phyloP scores from a whole-genome alignment of 1,139 yeast genomes.

The Zygosaccharomyces pseudobailii region DNA sequence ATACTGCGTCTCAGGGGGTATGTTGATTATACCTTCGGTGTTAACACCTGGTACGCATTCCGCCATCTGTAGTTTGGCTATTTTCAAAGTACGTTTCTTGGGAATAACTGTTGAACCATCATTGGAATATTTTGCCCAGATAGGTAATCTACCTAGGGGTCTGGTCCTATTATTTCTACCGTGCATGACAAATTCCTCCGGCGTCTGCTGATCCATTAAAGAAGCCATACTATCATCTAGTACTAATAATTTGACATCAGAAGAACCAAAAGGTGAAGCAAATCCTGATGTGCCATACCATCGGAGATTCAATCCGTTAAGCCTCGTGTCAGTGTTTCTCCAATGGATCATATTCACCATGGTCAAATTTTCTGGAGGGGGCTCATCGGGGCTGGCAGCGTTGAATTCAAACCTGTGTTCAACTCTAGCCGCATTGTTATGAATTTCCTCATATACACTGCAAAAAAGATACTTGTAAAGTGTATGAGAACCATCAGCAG shows the following conservation, averaged over 20 bases:
- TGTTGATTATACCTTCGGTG: constrained; percentile 20
- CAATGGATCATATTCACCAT: constrained; percentile 25
- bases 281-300: constrained; percentile 34
- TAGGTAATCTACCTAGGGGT: constrained; percentile 24
- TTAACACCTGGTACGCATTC: constrained; percentile 17
- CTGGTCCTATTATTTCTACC: constrained; percentile 14
- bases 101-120: constrained; percentile 29
- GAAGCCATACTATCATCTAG: constrained; percentile 34
- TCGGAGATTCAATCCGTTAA: constrained; percentile 24
- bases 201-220: constrained; percentile 20
- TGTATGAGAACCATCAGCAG: constrained; percentile 8
- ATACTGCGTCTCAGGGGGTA: constrained; percentile 33
- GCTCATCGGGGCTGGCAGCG: constrained; percentile 4
- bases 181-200: constrained; percentile 14
- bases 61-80: constrained; percentile 33
- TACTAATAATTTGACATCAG: constrained; percentile 27
- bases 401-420: constrained; percentile 24
- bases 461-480: constrained; percentile 25
- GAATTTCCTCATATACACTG: constrained; percentile 17
- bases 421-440: constrained; percentile 15
- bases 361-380: constrained; percentile 8
- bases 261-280: constrained; percentile 32
- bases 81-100: constrained; percentile 29
- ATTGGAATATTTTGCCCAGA: constrained; percentile 33
- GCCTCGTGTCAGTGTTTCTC: constrained; percentile 26